These are phyloP conservation scores for Pythium biforme DNA, from an alignment of 352 stramenopile genomes.

Conservation along the genomic window DNA sequence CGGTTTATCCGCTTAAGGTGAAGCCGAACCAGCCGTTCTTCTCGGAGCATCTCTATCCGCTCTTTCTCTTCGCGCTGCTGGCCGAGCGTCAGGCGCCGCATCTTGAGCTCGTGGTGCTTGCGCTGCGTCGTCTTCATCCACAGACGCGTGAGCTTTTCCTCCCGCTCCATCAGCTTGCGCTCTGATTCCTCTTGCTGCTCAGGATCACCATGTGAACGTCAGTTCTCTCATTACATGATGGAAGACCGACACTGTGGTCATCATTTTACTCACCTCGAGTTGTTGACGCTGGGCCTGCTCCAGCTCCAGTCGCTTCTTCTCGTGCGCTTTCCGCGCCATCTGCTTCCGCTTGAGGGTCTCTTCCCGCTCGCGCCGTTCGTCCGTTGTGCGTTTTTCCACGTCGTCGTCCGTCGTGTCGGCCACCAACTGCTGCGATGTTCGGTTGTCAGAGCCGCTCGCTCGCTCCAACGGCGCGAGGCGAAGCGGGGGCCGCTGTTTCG, in stretches of 20 bases:
- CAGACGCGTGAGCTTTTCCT: conserved; percentile 63
- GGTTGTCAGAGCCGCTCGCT: background rate
- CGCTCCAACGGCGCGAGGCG: conserved; percentile 14
- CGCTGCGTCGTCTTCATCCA: conserved; percentile 56
- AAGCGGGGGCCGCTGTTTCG: conserved; percentile 9
- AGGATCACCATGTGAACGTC: too few species aligned
- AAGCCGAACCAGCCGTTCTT: conserved; percentile 60
- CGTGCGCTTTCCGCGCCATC: conserved; percentile 5
- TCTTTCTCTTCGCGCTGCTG: conserved; percentile 71
- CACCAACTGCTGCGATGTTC: background rate
- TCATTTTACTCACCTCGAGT: conserved; percentile 24
- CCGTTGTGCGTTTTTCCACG: background rate
- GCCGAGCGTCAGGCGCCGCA: conserved; percentile 37
- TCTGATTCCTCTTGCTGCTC: conserved; percentile 57
- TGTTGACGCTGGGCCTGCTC: background rate
- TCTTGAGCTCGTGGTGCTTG: conserved; percentile 39
- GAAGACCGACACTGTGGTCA: background rate
- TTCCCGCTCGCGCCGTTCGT: conserved; percentile 9
- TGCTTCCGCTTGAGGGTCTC: conserved; percentile 9
- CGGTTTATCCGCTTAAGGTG: conserved; percentile 42
- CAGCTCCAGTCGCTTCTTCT: conserved; percentile 16
- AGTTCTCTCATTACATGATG: background rate
- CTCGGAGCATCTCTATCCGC: conserved; percentile 60
- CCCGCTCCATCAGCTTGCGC: conserved; percentile 63
- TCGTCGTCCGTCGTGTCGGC: background rate